These are phyloP conservation scores for Vigna reflexopilosa DNA, from an alignment of 306 rosid genomes.

Conservation along the genomic window DNA sequence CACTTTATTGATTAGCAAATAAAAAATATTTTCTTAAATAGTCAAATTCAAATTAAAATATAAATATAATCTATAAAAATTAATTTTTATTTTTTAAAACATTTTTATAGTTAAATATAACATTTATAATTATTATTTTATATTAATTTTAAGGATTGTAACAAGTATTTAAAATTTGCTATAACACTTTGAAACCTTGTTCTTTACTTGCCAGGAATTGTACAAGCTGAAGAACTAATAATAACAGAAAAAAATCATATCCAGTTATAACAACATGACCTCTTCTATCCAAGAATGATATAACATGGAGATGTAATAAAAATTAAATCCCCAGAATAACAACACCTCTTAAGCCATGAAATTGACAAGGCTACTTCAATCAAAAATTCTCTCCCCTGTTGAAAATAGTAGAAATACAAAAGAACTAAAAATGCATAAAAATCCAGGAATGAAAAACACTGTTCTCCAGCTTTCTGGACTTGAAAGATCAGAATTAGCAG, in stretches of 20 bases:
- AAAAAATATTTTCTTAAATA: too few relatives aligned
- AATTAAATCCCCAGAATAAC: conserved; percentile 44
- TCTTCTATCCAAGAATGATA: conserved; percentile 53
- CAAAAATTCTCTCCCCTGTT: conserved; percentile 95
- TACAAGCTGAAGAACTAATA: too few relatives aligned
- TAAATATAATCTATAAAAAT: too few relatives aligned
- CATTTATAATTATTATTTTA: too few relatives aligned
- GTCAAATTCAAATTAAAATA: too few relatives aligned
- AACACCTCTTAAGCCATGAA: conserved; percentile 30
- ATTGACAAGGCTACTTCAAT: conserved; percentile 58
- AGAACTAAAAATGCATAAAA: conserved; percentile 85
- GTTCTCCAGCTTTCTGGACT: conserved; percentile 88
- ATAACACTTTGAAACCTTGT: too few relatives aligned
- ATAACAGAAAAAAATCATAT: conserved; percentile 22
- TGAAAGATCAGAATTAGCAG: conserved; percentile 74
- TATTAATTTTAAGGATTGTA: too few relatives aligned
- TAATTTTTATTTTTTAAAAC: too few relatives aligned
- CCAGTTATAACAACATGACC: conserved; percentile 20
- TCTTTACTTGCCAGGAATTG: too few relatives aligned
- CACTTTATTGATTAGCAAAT: too few relatives aligned
- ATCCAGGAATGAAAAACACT: conserved; percentile 85
- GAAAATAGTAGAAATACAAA: conserved; percentile 76
- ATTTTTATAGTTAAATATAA: too few relatives aligned
- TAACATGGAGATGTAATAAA: conserved; percentile 47
- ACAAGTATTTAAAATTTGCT: too few relatives aligned